These are phyloP conservation scores for Aspergillus sclerotiicarbonarius DNA, from an alignment of 495 filamentous ascomycete species.

Conservation along the genomic window DNA sequence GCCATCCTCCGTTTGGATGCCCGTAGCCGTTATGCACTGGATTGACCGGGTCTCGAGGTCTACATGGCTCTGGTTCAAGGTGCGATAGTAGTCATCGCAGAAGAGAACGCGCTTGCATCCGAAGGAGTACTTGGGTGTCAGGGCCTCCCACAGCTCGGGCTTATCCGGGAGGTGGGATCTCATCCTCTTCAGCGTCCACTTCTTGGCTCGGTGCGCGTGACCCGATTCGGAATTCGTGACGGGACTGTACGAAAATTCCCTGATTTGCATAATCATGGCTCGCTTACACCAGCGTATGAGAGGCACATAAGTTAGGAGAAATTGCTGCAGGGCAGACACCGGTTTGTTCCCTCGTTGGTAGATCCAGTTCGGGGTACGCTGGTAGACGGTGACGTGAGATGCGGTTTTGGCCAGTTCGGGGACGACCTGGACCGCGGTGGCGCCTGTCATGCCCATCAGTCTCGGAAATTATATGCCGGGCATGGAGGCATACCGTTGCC, in stretches of 20 bases:
- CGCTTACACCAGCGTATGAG: constrained; percentile 47
- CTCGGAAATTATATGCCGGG: not conserved
- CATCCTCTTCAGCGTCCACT: constrained; percentile 27
- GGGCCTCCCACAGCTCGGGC: constrained; percentile 46
- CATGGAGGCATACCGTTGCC: constrained; percentile 44
- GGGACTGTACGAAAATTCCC: constrained; percentile 42
- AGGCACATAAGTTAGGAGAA: constrained; percentile 42
- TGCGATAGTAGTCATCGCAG: constrained; percentile 54
- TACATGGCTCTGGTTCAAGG: constrained; percentile 44
- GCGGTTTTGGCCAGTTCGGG: constrained; percentile 59
- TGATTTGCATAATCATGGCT: constrained; percentile 45
- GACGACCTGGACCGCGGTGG: constrained; percentile 70
- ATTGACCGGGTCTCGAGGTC: constrained; percentile 49
- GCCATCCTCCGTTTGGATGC: constrained; percentile 41
- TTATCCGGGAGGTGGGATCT: constrained; percentile 36
- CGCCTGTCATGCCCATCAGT: constrained; percentile 43
- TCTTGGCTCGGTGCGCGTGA: constrained; percentile 31
- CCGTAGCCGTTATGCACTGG: constrained; percentile 35
- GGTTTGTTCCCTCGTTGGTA: constrained; percentile 44
- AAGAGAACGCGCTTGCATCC: constrained; percentile 58
- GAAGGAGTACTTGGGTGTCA: constrained; percentile 50
- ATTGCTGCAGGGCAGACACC: constrained; percentile 36
- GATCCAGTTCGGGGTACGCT: constrained; percentile 69
- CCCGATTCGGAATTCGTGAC: constrained; percentile 34
- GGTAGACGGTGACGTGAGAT: constrained; percentile 60